phyloP scores from a whole-genome alignment of 805 yeast genomes.

The Hanseniaspora lachancei region DNA sequence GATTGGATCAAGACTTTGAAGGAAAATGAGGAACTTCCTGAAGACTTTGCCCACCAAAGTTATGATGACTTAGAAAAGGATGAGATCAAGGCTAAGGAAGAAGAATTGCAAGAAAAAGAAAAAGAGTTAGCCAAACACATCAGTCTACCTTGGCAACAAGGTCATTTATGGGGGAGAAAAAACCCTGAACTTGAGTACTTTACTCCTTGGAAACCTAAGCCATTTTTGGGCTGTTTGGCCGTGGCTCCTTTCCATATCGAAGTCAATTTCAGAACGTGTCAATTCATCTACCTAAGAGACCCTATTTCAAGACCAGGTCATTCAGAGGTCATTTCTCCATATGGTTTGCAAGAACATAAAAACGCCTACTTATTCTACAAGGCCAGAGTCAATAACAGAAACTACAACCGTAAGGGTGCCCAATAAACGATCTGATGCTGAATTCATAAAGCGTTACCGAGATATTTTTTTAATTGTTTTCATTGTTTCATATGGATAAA shows the following conservation, averaged over 20 bases:
- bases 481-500: too few relatives aligned
- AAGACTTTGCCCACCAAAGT: conserved; percentile 25
- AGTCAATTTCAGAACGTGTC: conserved; percentile 80
- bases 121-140: conserved; percentile 33
- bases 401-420: conserved; percentile 19
- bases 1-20: conserved; percentile 38
- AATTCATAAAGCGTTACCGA: neutral
- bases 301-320: conserved; percentile 96
- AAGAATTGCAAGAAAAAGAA: conserved; percentile 38
- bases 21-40: conserved; percentile 28
- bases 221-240: conserved; percentile 84
- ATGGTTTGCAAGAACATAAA: conserved; percentile 67
- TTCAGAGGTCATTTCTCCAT: conserved; percentile 89
- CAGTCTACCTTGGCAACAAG: conserved; percentile 67
- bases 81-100: conserved; percentile 25
- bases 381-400: conserved; percentile 40
- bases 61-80: conserved; percentile 38
- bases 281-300: conserved; percentile 90
- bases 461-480: neutral
- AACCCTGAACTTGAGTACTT: conserved; percentile 71
- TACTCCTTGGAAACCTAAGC: conserved; percentile 95
- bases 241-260: conserved; percentile 86
- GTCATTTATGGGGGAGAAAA: conserved; percentile 61
- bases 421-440: neutral
- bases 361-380: conserved; percentile 90